phyloP scores from a whole-genome alignment of 2,329 filamentous ascomycete genomes.

The Magnaporthiopsis poae region DNA sequence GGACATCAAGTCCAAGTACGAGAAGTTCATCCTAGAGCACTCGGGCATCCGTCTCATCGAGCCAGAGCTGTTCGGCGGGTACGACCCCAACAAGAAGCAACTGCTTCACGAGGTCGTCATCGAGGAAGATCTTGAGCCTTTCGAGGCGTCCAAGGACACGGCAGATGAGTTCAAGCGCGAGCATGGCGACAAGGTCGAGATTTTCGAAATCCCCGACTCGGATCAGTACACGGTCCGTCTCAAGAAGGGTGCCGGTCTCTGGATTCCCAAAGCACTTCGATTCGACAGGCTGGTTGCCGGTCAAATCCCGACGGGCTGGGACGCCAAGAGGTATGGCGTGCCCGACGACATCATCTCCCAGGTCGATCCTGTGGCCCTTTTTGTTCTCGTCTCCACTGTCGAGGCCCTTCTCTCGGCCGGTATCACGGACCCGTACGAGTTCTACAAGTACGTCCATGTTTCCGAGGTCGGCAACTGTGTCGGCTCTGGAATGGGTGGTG shows the following conservation, averaged over 20 bases:
- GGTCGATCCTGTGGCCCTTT: constrained; percentile 92
- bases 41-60: constrained; percentile 95
- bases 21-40: constrained; percentile 92
- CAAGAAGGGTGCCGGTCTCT: constrained; percentile 87
- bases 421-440: constrained; percentile 98
- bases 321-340: constrained; percentile 89
- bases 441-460: constrained; percentile 98
- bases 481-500: constrained; percentile 95
- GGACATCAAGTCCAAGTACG: constrained; percentile 94
- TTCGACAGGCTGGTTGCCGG: constrained; percentile 97
- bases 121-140: constrained; percentile 91
- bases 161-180: constrained; percentile 95
- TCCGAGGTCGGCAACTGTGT: constrained; percentile 97
- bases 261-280: constrained; percentile 92
- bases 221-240: constrained; percentile 90
- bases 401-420: constrained; percentile 84
- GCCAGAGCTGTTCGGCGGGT: constrained; percentile 90
- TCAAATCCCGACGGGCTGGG: constrained; percentile 94
- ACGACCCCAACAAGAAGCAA: constrained; percentile 98
- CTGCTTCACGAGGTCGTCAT: constrained; percentile 95
- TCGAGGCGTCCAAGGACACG: constrained; percentile 93
- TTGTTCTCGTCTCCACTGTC: constrained; percentile 84
- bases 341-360: constrained; percentile 96
- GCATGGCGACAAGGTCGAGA: constrained; percentile 94
- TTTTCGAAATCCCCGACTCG: constrained; percentile 87